Evolutionary conservation across 768 basidiomycete species (phyloP).

Genomic region (Auricularia heimuer): DNA sequence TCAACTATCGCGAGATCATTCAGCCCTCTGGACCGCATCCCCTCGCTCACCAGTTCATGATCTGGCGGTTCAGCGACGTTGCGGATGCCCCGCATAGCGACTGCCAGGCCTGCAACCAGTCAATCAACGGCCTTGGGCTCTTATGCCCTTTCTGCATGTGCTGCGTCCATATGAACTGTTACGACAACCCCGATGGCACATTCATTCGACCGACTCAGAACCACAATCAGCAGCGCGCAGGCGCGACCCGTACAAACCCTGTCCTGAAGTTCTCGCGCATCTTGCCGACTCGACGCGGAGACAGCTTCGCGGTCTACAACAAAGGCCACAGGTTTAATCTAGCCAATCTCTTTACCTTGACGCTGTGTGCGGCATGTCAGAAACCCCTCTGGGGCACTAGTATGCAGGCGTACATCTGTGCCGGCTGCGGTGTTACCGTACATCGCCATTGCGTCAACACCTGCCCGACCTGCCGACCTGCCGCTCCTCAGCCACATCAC

Average conservation of each 20-base stretch:
- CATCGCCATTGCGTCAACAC: slow-evolving; percentile 15
- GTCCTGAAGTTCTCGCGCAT: slow-evolving; percentile 52
- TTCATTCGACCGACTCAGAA: slow-evolving; percentile 24
- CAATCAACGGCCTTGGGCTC: slow-evolving; percentile 59
- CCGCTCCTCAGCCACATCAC: slow-evolving; percentile 38
- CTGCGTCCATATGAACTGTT: slow-evolving; percentile 69
- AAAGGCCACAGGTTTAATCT: slow-evolving; percentile 42
- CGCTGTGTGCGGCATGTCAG: slow-evolving; percentile 58
- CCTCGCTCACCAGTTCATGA: slow-evolving; percentile 54
- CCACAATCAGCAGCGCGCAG: background rate
- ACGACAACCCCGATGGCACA: slow-evolving; percentile 58
- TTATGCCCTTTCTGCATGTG: slow-evolving; percentile 63
- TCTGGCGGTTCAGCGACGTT: slow-evolving; percentile 46
- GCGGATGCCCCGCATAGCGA: slow-evolving; percentile 27
- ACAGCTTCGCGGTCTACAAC: slow-evolving; percentile 12
- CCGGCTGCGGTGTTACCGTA: slow-evolving; percentile 51
- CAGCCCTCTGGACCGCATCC: slow-evolving; percentile 21
- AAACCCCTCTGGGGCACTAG: slow-evolving; percentile 65
- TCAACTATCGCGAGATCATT: slow-evolving; percentile 23
- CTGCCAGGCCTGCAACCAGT: slow-evolving; percentile 47
- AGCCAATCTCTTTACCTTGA: slow-evolving; percentile 63
- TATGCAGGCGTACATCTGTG: slow-evolving; percentile 56
- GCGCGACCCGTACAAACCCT: slow-evolving; percentile 39
- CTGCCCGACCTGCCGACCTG: slow-evolving; percentile 15
- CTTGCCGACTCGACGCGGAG: slow-evolving; percentile 24